phyloP scores from a whole-genome alignment of 257 asterid genomes.

The Leptodermis oblonga region DNA sequence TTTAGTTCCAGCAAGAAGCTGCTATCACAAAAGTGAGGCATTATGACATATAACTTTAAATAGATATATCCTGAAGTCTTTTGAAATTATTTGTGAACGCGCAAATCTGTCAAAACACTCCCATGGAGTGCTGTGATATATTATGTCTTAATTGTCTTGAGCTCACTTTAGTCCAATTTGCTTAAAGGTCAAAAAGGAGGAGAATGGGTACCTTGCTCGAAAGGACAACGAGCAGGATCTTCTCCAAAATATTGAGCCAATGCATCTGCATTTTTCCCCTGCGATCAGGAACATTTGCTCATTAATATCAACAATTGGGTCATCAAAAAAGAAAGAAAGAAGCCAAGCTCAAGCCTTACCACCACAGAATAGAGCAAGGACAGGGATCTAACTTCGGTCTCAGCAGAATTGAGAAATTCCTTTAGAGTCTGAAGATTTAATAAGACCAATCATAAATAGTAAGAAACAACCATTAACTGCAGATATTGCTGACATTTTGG shows the following conservation, averaged over 20 bases:
- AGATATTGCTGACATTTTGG: too few relatives aligned
- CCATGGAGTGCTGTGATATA: neutral
- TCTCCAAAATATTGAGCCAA: constrained; percentile 82
- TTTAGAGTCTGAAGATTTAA: constrained; percentile 45
- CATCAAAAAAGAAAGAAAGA: neutral
- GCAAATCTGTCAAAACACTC: neutral
- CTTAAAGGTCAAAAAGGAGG: neutral
- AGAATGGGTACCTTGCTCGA: constrained; percentile 74
- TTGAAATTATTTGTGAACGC: neutral
- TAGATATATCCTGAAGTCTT: neutral
- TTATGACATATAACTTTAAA: neutral
- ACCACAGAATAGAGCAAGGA: constrained; percentile 64
- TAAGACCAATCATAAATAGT: constrained; percentile 13
- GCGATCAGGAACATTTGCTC: neutral
- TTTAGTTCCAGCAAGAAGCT: neutral
- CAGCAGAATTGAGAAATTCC: constrained; percentile 60
- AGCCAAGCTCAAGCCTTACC: constrained; percentile 38
- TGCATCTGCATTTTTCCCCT: constrained; percentile 94
- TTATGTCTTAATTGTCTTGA: neutral
- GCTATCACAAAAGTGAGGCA: neutral
- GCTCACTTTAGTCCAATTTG: neutral
- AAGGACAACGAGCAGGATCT: constrained; percentile 79
- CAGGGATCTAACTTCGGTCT: constrained; percentile 70
- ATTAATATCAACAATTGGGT: neutral
- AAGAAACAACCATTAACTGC: too few relatives aligned